A percentile compares a stretch with the other conserved stretches of the same genome.
phyloP scores from a whole-genome alignment of 208 protist species.

The Entamoeba nuttalli region DNA sequence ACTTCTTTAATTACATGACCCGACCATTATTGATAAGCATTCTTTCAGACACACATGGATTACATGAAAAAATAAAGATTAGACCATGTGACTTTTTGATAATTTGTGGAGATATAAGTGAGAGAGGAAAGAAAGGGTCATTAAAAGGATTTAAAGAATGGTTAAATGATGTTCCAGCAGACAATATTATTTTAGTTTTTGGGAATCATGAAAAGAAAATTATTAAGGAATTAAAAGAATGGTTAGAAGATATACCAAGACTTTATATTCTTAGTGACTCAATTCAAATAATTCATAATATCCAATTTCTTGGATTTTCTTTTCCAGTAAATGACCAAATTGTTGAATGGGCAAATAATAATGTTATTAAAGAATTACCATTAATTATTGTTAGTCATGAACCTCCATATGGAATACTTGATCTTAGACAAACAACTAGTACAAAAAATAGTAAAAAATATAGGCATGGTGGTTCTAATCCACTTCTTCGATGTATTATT shows the following conservation, averaged over 20 bases:
- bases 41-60: background rate
- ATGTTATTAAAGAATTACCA: background rate
- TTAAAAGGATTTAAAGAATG: too few species aligned
- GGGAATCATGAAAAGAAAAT: background rate
- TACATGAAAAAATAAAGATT: background rate
- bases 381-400: background rate
- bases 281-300: background rate
- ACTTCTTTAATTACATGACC: background rate
- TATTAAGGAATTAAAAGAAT: background rate
- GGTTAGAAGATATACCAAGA: background rate
- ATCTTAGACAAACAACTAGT: background rate
- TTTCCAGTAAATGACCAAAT: background rate
- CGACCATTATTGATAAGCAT: background rate
- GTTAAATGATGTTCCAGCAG: background rate
- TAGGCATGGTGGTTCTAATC: background rate
- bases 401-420: background rate
- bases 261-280: background rate
- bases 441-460: background rate
- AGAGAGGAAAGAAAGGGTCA: background rate
- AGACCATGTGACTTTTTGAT: background rate
- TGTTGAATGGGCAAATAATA: background rate
- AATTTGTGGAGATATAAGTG: background rate
- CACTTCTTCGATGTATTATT: background rate
- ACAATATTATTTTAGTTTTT: background rate
- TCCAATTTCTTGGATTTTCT: background rate